Conservation (phyloP, 2,329 filamentous ascomycete genomes). For the Escovopsis weberi region DNA sequence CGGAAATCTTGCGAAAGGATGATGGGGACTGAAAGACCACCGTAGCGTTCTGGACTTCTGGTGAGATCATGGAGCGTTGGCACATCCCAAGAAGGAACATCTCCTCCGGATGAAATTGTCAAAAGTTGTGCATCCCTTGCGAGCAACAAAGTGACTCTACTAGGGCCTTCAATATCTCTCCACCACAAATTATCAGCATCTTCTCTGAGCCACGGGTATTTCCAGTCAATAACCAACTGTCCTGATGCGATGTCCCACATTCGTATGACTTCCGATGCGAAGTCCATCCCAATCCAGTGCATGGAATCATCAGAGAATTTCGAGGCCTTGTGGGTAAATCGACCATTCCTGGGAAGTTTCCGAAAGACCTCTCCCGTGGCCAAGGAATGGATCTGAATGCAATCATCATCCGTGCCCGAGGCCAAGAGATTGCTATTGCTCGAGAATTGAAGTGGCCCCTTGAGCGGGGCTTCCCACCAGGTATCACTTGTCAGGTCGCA, state of each 20-base stretch:
- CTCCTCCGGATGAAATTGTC: not conserved
- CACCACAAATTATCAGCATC: not conserved
- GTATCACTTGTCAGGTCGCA: no score
- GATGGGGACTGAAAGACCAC: not conserved
- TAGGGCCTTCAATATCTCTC: not conserved
- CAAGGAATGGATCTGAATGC: no score
- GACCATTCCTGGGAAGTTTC: no score
- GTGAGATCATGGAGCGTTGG: not conserved
- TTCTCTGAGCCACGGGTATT: not conserved
- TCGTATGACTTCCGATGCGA: no score
- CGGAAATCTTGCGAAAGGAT: not conserved
- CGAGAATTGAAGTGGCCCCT: no score
- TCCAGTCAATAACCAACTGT: not conserved
- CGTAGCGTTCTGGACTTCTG: not conserved
- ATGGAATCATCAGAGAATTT: no score
- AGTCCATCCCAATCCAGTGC: no score
- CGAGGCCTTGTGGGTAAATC: no score
- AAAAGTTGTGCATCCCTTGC: not conserved
- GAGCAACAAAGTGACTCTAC: not conserved
- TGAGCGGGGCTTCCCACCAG: no score
- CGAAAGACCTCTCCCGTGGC: no score
- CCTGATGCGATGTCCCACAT: not conserved
- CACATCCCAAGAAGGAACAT: not conserved
- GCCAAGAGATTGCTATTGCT: no score
- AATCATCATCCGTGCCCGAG: no score